Evolutionary conservation across 768 basidiomycete species (phyloP).

Genomic region (Termitomyces sp.): DNA sequence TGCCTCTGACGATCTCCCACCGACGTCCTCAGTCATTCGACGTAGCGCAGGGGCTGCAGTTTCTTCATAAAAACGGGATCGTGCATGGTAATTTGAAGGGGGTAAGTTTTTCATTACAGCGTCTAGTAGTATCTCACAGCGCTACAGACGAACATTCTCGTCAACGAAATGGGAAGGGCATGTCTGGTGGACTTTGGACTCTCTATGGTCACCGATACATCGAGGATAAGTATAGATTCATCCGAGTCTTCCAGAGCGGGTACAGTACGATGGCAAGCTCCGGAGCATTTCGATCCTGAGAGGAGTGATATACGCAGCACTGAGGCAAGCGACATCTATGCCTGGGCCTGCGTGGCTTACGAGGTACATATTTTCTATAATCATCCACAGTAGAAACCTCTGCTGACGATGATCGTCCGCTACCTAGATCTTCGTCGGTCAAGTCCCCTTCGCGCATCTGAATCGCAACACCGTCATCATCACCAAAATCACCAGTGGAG

Average conservation of each 20-base stretch:
- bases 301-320: not conserved
- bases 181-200: constrained; percentile 1
- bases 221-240: not conserved
- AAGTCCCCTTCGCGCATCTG: not conserved
- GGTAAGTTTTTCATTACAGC: not conserved
- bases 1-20: not conserved
- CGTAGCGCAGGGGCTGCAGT: constrained; percentile 1
- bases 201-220: not conserved
- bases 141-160: constrained; percentile 3
- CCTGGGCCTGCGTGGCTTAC: constrained; percentile 5
- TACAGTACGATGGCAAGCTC: constrained; percentile 1
- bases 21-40: not conserved
- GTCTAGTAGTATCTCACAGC: not conserved
- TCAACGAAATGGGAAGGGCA: not conserved
- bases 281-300: constrained; percentile 1
- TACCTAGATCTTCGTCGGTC: not conserved
- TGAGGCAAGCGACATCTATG: constrained; percentile 1
- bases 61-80: constrained; percentile 3
- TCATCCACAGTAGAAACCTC: too few relatives aligned
- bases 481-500: not conserved
- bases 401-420: not conserved
- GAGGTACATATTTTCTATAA: not conserved
- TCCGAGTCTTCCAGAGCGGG: not conserved
- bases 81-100: constrained; percentile 7
- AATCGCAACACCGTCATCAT: not conserved